These are phyloP conservation scores for bread wheat (Triticum aestivum) DNA, from an alignment of 176 grass and related monocot species.

Conservation along the genomic window IWGSC_CS_RefSeq_v2.1 NC_057808.1:272014681-272015180, in stretches of 20 bases:
- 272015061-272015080: background rate
- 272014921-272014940: background rate
- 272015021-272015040: background rate
- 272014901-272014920: slow-evolving; percentile 67
- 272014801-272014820: slow-evolving; percentile 70
- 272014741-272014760: slow-evolving; percentile 81
- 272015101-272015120: background rate
- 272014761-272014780: slow-evolving; percentile 72
- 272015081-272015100: background rate
- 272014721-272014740: slow-evolving; percentile 19
- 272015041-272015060: background rate
- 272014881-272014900: slow-evolving; percentile 64
- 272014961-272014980: background rate
- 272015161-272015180: background rate
- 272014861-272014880: slow-evolving; percentile 53
- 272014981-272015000: background rate
- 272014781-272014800: slow-evolving; percentile 82
- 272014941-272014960: background rate
- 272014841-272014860: slow-evolving; percentile 86
- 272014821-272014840: slow-evolving; percentile 74
- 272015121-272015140: background rate
- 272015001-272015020: background rate
- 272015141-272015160: background rate
- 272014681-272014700: slow-evolving; percentile 2
- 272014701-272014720: slow-evolving; percentile 17